phyloP scores from a whole-genome alignment of 768 basidiomycete species.

The Rhizopogon rudus region DNA sequence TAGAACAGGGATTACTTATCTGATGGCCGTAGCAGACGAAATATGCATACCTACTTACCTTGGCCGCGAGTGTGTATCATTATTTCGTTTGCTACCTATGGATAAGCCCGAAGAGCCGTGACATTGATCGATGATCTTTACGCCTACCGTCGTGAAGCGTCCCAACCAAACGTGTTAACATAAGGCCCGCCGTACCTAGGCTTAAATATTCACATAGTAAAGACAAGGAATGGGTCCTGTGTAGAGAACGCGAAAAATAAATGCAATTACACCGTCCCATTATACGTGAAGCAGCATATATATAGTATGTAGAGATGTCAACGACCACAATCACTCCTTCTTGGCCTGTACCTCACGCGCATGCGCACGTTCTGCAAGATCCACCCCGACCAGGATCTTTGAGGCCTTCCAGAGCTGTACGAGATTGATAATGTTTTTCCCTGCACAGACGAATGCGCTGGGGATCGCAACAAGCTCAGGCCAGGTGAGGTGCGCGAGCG shows the following conservation, averaged over 20 bases:
- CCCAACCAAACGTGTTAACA: no score
- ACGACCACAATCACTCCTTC: conserved; percentile 8
- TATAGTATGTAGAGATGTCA: conserved; percentile 5
- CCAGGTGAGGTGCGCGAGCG: conserved; percentile 50
- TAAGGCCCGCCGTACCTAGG: no score
- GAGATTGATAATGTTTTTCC: conserved; percentile 90
- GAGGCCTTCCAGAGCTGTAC: conserved; percentile 99
- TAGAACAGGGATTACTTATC: no score
- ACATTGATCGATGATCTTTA: no score
- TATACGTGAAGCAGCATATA: conserved; percentile 5
- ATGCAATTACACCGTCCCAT: conserved; percentile 7
- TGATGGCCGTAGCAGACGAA: no score
- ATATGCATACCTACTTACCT: no score
- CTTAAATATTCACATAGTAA: conserved; percentile 1
- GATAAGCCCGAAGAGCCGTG: no score
- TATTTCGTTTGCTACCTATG: no score
- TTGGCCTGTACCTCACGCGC: conserved; percentile 39
- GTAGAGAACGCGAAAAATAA: no score
- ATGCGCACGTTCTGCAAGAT: conserved; percentile 78
- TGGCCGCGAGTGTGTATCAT: no score
- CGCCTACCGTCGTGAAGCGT: no score
- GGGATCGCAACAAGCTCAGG: conserved; percentile 64
- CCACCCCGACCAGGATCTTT: conserved; percentile 90
- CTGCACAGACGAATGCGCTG: conserved; percentile 62
- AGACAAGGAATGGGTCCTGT: not conserved